Percentiles rank a stretch among this genome's conserved stretches.
phyloP scores from a whole-genome alignment of 306 rosid genomes.

The Fagus sylvatica region DNA sequence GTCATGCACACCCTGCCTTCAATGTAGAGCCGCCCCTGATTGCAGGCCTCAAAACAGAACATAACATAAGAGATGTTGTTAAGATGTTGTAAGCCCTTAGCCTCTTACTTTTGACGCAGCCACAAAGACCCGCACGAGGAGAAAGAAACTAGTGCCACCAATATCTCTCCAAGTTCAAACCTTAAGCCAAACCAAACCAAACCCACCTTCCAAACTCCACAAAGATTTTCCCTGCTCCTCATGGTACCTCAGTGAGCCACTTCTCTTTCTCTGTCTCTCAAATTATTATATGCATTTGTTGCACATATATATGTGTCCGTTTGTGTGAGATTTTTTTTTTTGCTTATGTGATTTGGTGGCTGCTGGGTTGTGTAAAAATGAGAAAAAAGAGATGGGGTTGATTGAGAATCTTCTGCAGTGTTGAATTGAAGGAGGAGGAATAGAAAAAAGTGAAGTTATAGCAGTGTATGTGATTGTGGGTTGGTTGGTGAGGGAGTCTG shows the following conservation, averaged over 20 bases:
- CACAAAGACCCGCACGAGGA: not conserved
- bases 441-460: not conserved
- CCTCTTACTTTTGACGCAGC: not conserved
- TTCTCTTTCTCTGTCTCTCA: not conserved
- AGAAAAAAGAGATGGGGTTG: not conserved
- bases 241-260: conserved; percentile 8
- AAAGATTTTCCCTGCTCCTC: no score
- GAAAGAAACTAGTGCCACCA: not conserved
- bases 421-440: not conserved
- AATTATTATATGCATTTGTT: not conserved
- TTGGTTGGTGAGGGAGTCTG: not conserved
- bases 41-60: not conserved
- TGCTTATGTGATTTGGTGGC: not conserved
- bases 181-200: not conserved
- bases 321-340: not conserved
- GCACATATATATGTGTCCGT: no score
- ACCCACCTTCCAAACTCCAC: no score
- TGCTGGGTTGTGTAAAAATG: not conserved
- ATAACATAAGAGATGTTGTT: no score
- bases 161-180: not conserved
- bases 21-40: no score
- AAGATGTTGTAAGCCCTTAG: not conserved
- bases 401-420: not conserved
- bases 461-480: not conserved
- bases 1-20: no score